These are phyloP conservation scores for Tothia fuscella DNA, from an alignment of 2,329 filamentous ascomycete species.

Conservation along the genomic window DNA sequence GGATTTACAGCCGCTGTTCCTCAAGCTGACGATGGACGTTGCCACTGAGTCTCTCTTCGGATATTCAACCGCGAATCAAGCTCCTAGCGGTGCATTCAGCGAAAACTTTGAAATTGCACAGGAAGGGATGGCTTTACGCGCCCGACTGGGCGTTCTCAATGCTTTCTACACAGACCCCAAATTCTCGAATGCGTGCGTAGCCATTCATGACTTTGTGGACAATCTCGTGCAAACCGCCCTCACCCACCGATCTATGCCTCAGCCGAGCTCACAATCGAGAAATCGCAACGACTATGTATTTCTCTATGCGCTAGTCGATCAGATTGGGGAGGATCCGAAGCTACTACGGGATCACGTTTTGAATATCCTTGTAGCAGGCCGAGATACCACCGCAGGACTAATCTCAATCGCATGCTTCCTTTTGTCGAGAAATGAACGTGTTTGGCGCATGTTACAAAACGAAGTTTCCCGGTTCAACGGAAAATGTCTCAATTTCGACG, in stretches of 20 bases:
- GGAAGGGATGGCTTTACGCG: conserved; percentile 22
- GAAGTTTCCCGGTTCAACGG: not conserved
- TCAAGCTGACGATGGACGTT: conserved; percentile 35
- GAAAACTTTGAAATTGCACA: conserved; percentile 32
- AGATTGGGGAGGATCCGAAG: conserved; percentile 32
- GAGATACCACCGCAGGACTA: conserved; percentile 41
- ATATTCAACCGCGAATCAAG: conserved; percentile 25
- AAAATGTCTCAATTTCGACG: conserved; percentile 15
- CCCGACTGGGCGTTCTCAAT: conserved; percentile 25
- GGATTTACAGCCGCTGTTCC: conserved; percentile 31
- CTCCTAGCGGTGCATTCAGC: conserved; percentile 26
- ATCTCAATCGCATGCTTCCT: conserved; percentile 34
- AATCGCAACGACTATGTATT: too few species aligned
- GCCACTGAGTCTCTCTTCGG: conserved; percentile 38
- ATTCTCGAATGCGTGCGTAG: conserved; percentile 15
- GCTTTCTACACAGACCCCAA: conserved; percentile 23
- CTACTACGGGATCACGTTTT: conserved; percentile 32
- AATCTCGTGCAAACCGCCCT: conserved; percentile 33
- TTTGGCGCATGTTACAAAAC: conserved; percentile 18
- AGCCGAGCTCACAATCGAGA: too few species aligned
- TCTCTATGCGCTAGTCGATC: too few species aligned
- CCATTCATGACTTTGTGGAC: conserved; percentile 33
- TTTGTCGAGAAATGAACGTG: conserved; percentile 26
- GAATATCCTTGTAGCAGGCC: conserved; percentile 32
- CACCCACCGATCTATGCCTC: too few species aligned